phyloP scores from a whole-genome alignment of 73 alveolate genomes.

The Tetrahymena borealis region DNA sequence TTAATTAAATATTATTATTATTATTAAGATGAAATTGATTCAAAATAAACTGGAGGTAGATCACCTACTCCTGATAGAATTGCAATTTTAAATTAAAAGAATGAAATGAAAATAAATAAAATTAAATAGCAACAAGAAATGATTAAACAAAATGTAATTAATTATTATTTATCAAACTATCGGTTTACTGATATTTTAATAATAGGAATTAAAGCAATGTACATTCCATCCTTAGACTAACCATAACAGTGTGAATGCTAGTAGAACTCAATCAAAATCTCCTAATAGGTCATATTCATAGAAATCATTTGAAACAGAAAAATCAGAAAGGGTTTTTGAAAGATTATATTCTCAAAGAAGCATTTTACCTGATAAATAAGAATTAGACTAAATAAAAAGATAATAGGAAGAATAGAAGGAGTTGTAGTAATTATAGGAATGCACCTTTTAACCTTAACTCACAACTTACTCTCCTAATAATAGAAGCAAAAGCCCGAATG shows the following conservation, averaged over 20 bases:
- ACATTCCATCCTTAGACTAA: background rate
- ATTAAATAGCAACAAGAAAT: background rate
- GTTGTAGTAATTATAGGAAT: background rate
- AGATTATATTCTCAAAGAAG: background rate
- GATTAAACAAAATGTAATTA: background rate
- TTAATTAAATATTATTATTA: background rate
- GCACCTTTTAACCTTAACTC: background rate
- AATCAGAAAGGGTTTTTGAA: background rate
- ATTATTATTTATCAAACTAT: too few relatives aligned
- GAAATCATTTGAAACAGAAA: background rate
- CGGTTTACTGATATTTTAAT: background rate
- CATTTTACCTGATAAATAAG: background rate
- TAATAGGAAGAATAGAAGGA: background rate
- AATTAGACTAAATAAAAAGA: background rate
- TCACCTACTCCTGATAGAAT: background rate
- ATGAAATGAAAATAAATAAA: background rate
- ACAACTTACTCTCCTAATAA: background rate
- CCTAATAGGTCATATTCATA: background rate
- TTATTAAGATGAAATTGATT: background rate
- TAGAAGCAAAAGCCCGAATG: background rate
- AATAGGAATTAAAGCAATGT: background rate
- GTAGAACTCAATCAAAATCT: background rate
- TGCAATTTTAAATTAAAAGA: background rate
- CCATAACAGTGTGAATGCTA: background rate
- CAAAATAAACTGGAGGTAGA: background rate